Conservation (phyloP, 108 stramenopile species). For the Schizochytrium sp. region DNA sequence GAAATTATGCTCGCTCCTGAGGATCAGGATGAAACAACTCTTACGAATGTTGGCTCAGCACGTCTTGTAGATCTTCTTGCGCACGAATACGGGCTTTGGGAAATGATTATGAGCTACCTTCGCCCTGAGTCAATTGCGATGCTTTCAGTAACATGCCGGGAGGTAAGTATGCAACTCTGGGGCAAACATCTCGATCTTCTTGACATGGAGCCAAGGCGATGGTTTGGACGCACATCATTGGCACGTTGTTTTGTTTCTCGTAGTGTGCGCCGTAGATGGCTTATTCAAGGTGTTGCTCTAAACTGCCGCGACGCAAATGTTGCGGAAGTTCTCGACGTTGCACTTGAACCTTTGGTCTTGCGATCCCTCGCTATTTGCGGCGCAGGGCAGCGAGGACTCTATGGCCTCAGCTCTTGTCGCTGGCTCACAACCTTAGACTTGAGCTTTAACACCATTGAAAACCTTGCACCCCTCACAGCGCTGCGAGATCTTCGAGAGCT, state of each 20-base stretch:
- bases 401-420: conserved; percentile 30
- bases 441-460: conserved; percentile 2
- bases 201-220: not conserved
- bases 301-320: conserved; percentile 41
- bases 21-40: not conserved
- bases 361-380: conserved; percentile 15
- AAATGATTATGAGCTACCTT: conserved; percentile 1
- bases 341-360: conserved; percentile 16
- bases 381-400: conserved; percentile 7
- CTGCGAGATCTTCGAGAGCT: not conserved
- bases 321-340: not conserved
- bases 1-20: not conserved
- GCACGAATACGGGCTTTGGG: conserved; percentile 27
- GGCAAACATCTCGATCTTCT: conserved; percentile 19
- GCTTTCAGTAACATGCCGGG: conserved; percentile 1
- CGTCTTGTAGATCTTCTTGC: not conserved
- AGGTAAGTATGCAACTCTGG: conserved; percentile 9
- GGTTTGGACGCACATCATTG: conserved; percentile 15
- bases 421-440: conserved; percentile 21
- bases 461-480: conserved; percentile 2
- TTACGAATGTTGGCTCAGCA: no score
- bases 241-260: conserved; percentile 36
- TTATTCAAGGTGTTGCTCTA: not conserved
- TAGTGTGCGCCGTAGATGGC: conserved; percentile 16
- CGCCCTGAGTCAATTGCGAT: conserved; percentile 5